A percentile compares a stretch with the other conserved stretches of the same genome.
phyloP scores from a whole-genome alignment of 78 protist genomes.

The Thecamonas trahens region DNA sequence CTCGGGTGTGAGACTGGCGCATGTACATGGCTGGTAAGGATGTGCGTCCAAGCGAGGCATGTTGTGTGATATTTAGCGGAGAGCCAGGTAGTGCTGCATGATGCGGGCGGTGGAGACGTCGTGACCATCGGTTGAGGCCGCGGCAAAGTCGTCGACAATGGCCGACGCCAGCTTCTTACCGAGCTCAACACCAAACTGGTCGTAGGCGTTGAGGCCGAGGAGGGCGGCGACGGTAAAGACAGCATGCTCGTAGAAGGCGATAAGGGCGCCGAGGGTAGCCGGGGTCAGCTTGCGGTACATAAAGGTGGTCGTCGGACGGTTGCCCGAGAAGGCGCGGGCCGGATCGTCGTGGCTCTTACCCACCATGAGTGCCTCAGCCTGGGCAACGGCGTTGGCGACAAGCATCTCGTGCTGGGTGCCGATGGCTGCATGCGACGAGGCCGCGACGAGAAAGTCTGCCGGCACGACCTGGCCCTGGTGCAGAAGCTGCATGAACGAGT shows the following conservation, averaged over 20 bases:
- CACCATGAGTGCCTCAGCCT: slow-evolving; percentile 89
- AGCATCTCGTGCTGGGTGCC: slow-evolving; percentile 83
- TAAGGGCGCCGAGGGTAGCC: slow-evolving; percentile 63
- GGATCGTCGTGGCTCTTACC: slow-evolving; percentile 75
- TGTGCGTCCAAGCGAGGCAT: too few relatives aligned
- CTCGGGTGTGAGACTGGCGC: too few relatives aligned
- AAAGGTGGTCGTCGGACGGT: slow-evolving; percentile 80
- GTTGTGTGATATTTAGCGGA: too few relatives aligned
- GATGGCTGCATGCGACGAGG: slow-evolving; percentile 48
- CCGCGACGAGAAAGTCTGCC: slow-evolving; percentile 72
- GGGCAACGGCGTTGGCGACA: slow-evolving; percentile 88
- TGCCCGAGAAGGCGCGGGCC: slow-evolving; percentile 75
- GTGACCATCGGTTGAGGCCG: too few relatives aligned
- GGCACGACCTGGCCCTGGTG: slow-evolving; percentile 87
- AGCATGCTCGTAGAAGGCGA: slow-evolving; percentile 66
- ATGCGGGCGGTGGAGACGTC: too few relatives aligned
- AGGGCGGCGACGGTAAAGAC: background rate
- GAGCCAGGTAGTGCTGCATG: too few relatives aligned
- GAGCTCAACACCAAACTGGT: slow-evolving; percentile 97
- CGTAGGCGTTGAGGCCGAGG: slow-evolving; percentile 77
- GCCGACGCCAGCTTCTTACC: slow-evolving; percentile 91
- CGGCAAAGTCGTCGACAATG: slow-evolving; percentile 55
- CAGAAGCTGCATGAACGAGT: slow-evolving; percentile 90
- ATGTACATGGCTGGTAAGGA: too few relatives aligned
- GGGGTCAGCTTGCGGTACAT: slow-evolving; percentile 73